Base-by-base conservation (phyloP, 169 alveolate genomes). In the Cryptosporidium sp. region DNA sequence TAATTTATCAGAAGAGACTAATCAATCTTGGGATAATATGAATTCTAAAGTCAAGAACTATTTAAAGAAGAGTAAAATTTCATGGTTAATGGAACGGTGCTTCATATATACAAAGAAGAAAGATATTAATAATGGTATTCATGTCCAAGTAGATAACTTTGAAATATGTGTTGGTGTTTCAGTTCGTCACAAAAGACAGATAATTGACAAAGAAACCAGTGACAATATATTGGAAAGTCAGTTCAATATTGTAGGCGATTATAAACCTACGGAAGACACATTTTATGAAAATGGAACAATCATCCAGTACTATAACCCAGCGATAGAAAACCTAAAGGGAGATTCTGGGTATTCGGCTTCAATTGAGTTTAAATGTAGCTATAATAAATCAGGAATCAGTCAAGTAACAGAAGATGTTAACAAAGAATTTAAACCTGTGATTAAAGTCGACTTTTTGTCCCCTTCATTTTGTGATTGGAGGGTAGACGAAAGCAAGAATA, bases 401-500 rank as follows among this genome's bases (percentile, higher is more conserved):
- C 33, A 60, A 8, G 71, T 73, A 29, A 3, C 9, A 31, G 62
- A 80, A n/a, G 80, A 39, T n/a, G 45, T 26, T 37, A 31, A 35
- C 35, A 39, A 42, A 31, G 73, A 62, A 4, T 37, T 62, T 10
- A 70, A 42, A 42, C 10, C 89, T 21, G 44, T 31, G 44, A 44
- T 73, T 21, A 73, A 53, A 12, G 44, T 80, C 1, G 52, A 12
- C 4, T 80, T 48, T 37, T 21, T 23, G 18, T 69, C 89, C 16
- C 89, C 89, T 21, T 62, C 89, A 26, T 80, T 80, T 51, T 80
- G 89, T 29, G 75, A 61, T 62, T 80, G 89, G 89, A 80, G 75
- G n/a, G 16, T 60, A 42, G 67, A 80, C 29, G 80, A 60, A 65
- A 18, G 70, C 26, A 60, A 42, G 37, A 73, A 73, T 42, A 33